Conservation (phyloP, 345 rosid genomes). For the Ceriops decandra region DNA sequence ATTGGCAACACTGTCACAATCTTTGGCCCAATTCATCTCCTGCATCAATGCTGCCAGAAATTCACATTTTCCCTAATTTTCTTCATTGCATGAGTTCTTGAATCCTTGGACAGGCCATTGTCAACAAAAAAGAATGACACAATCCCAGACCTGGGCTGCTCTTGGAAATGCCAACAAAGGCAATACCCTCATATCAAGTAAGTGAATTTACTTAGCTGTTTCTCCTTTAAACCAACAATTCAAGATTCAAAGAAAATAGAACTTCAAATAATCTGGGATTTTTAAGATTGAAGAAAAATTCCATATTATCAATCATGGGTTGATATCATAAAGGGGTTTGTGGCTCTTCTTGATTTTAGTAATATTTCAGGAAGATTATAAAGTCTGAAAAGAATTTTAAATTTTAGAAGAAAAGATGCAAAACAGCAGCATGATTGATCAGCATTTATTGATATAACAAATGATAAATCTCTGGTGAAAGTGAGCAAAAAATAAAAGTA, state of each 20-base stretch:
- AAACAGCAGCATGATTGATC: conserved; percentile 13
- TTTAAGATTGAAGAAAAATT: too few species aligned
- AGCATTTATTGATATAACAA: conserved; percentile 70
- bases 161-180: conserved; percentile 7
- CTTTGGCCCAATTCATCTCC: too few species aligned
- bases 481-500: too few species aligned
- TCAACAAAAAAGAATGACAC: conserved; percentile 52
- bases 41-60: too few species aligned
- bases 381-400: conserved; percentile 34
- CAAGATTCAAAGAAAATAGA: too few species aligned
- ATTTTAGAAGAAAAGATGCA: conserved; percentile 35
- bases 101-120: conserved; percentile 81
- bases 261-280: too few species aligned
- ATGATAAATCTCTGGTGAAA: conserved; percentile 22
- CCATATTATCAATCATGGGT: too few species aligned
- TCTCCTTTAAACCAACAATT: not conserved
- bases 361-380: conserved; percentile 37
- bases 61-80: too few species aligned
- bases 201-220: conserved; percentile 10
- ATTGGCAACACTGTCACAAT: too few species aligned
- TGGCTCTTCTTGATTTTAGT: not conserved
- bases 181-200: conserved; percentile 44
- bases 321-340: too few species aligned
- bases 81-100: not conserved
- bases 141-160: conserved; percentile 45